A percentile compares a stretch with the other conserved stretches of the same genome.
phyloP scores from a whole-genome alignment of 2,329 filamentous ascomycete genomes.

The Aspergillus sergii region DNA sequence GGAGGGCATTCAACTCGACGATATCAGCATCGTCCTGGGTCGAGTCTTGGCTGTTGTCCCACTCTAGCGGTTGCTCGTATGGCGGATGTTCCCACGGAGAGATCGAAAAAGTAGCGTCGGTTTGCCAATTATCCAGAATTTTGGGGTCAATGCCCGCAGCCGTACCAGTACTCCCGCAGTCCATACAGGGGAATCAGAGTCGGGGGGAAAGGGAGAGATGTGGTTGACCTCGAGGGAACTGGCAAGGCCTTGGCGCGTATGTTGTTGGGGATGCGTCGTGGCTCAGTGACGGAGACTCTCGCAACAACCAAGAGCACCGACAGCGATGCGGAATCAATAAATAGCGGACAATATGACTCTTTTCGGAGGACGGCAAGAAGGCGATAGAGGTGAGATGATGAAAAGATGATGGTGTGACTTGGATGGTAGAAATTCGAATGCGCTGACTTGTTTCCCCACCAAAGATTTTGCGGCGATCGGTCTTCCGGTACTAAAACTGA shows the following conservation, averaged over 20 bases:
- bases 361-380: background rate
- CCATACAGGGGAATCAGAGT: conserved; percentile 34
- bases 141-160: conserved; percentile 47
- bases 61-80: conserved; percentile 41
- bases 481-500: conserved; percentile 18
- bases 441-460: conserved; percentile 26
- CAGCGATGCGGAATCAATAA: background rate
- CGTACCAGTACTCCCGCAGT: conserved; percentile 38
- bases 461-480: conserved; percentile 30
- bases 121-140: conserved; percentile 44
- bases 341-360: background rate
- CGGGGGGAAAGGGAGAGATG: conserved; percentile 6
- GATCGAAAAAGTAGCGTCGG: conserved; percentile 37
- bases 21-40: conserved; percentile 41
- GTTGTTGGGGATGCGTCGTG: conserved; percentile 7
- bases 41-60: conserved; percentile 44
- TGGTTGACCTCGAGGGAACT: conserved; percentile 15
- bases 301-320: conserved; percentile 2
- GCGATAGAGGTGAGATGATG: conserved; percentile 7
- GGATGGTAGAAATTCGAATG: conserved; percentile 18
- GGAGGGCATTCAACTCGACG: conserved; percentile 35
- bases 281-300: background rate
- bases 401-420: conserved; percentile 14
- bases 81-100: conserved; percentile 39
- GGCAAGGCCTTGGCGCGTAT: conserved; percentile 15